Base-by-base conservation (phyloP, 2,329 filamentous ascomycete species). In the Leptographium lundbergii region DNA sequence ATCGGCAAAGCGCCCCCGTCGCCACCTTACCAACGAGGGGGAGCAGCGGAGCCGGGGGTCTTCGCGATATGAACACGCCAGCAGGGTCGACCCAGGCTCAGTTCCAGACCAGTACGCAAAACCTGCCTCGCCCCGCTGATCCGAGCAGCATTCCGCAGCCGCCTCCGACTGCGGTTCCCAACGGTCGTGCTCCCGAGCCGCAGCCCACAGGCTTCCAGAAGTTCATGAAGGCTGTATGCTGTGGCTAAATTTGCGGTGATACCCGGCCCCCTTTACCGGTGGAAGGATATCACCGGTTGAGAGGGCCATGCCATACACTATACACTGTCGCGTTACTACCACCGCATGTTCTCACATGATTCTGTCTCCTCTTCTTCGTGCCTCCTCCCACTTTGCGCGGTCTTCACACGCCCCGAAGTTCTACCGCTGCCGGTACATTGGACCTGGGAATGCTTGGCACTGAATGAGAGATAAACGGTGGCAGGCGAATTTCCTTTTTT, bases 71-170 rank as follows among this genome's bases (percentile, higher is more conserved):
- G 72, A 83, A 84, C 69, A 92, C 91, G 64, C 89, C 91, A 66
- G 87, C 91, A 70, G 89, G 88, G 67, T 96, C 90, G 70, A 96
- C 90, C 64, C 89, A 95, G 74, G 92, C 92, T 65, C 92, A 96
- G 71, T 96, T 96, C 80, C 91, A 95, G 77, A 92, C 90, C 80
- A 96, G 90, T 76, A 89, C 88, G 69, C 89, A 90, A 72, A 94
- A 96, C 72, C 81, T 95, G 65, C 82, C 87, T 56, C 77, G 85
- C 65, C 78, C 80, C 64, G 80, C 81, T 69, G 77, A 80, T 62
- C 82, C 85, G 69, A 77, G 79, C 60, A 47, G n/a, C 56, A 55
- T 56, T n/a, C 61, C 62, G 45, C 60, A 59, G 39, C 63, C 62
- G 42, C 51, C 17, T 19, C 39, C 36, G 29, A 9, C 34, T 2